Conservation (phyloP, 176 grass and related monocot genomes). For the Juncus inflexus region DNA sequence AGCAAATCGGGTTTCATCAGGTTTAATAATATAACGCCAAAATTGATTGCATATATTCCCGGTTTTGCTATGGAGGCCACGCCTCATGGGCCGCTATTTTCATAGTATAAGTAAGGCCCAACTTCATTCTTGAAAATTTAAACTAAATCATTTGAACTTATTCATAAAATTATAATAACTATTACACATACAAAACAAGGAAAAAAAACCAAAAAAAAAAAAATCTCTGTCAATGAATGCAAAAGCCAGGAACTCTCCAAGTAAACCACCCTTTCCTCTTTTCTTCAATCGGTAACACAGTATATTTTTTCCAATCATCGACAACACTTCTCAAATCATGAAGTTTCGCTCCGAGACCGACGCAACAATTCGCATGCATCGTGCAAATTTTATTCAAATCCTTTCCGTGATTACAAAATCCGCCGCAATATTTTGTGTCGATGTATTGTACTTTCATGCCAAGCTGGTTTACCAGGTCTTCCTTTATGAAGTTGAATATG, state of each 20-base stretch:
- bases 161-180: no score
- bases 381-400: slow-evolving; percentile 61
- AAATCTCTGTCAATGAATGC: slow-evolving; percentile 34
- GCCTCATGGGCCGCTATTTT: no score
- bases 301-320: slow-evolving; percentile 60
- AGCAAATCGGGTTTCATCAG: no score
- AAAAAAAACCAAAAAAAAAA: no score
- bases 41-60: no score
- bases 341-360: slow-evolving; percentile 47
- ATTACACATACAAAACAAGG: no score
- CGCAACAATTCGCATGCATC: slow-evolving; percentile 87
- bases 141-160: no score
- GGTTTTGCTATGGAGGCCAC: no score
- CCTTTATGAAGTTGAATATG: slow-evolving; percentile 79
- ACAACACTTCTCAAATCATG: slow-evolving; percentile 42
- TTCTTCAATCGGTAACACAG: slow-evolving; percentile 25
- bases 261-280: slow-evolving; percentile 22
- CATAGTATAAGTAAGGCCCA: no score
- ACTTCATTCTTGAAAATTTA: no score
- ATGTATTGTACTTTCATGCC: slow-evolving; percentile 40
- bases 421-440: slow-evolving; percentile 40
- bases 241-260: slow-evolving; percentile 58
- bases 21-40: no score
- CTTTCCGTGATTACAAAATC: slow-evolving; percentile 56
- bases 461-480: slow-evolving; percentile 22